Evolutionary conservation across 225 moss, liverwort and hornwort genomes (phyloP).

Genomic region (Bryum argenteum): DNA sequence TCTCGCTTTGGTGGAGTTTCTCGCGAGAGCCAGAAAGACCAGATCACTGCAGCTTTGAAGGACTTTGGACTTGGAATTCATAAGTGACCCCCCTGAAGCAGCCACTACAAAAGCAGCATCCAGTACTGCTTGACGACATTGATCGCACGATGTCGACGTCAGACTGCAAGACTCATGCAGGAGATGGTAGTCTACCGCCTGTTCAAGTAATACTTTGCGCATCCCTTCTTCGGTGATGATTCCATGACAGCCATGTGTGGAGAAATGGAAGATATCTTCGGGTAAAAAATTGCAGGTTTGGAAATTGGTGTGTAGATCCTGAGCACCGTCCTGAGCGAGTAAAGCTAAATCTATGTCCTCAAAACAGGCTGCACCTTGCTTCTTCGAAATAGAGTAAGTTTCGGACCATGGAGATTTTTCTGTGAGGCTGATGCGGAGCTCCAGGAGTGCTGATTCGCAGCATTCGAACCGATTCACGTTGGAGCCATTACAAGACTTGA

Average conservation of each 20-base stretch:
- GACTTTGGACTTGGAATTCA: slow-evolving; percentile 29
- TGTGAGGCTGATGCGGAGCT: slow-evolving; percentile 44
- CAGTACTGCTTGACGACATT: slow-evolving; percentile 37
- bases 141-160: slow-evolving; percentile 38
- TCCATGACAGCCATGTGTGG: slow-evolving; percentile 48
- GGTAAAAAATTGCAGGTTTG: slow-evolving; percentile 41
- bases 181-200: slow-evolving; percentile 31
- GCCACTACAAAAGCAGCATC: slow-evolving; percentile 50
- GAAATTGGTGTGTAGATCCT: slow-evolving; percentile 19
- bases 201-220: slow-evolving; percentile 27
- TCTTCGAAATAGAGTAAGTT: slow-evolving; percentile 43
- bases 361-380: slow-evolving; percentile 49
- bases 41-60: slow-evolving; percentile 52
- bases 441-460: slow-evolving; percentile 52
- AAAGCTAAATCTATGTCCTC: slow-evolving; percentile 37
- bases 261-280: slow-evolving; percentile 43
- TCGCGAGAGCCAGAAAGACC: slow-evolving; percentile 45
- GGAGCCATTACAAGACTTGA: slow-evolving; percentile 32
- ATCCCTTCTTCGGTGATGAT: slow-evolving; percentile 35
- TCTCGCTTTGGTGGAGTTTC: slow-evolving; percentile 29
- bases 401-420: slow-evolving; percentile 23
- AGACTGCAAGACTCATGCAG: slow-evolving; percentile 38
- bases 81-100: slow-evolving; percentile 22
- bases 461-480: slow-evolving; percentile 30
- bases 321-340: slow-evolving; percentile 12